Evolutionary conservation across 257 asterid species (phyloP).

Genomic region (Solanum appendiculatum): DNA sequence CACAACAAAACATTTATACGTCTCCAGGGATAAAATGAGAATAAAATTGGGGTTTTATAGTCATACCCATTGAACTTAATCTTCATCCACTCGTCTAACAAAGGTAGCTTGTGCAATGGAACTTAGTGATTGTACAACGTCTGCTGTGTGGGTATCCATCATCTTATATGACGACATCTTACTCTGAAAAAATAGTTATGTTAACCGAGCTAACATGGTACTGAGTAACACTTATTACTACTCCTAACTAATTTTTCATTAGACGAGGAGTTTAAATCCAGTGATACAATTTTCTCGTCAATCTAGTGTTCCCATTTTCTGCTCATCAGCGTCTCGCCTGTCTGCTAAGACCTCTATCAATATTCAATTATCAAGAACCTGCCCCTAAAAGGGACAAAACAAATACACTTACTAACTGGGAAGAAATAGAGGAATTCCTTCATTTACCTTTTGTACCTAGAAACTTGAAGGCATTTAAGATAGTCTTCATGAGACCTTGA

Average conservation of each 20-base stretch:
- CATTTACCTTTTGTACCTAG: background rate
- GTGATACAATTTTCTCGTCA: background rate
- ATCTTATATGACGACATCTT: background rate
- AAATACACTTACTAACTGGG: background rate
- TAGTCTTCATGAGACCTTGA: slow-evolving; percentile 58
- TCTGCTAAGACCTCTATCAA: background rate
- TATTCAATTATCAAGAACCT: background rate
- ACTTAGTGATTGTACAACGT: background rate
- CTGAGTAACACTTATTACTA: background rate
- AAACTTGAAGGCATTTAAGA: background rate
- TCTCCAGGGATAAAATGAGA: background rate
- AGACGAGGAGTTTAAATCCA: background rate
- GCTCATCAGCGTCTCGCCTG: background rate
- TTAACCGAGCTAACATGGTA: background rate
- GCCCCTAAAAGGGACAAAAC: background rate
- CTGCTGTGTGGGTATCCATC: background rate
- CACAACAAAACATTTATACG: background rate
- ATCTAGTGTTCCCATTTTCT: background rate
- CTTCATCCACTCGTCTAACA: background rate
- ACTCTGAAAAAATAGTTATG: background rate
- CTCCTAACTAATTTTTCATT: background rate
- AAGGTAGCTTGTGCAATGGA: background rate
- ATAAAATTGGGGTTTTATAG: background rate
- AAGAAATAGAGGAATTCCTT: background rate
- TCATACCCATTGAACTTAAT: background rate